Percentiles rank a stretch among this genome's conserved stretches.
These are phyloP conservation scores for Hura crepitans DNA, from an alignment of 441 rosid genomes.

Conservation along the genomic window DNA sequence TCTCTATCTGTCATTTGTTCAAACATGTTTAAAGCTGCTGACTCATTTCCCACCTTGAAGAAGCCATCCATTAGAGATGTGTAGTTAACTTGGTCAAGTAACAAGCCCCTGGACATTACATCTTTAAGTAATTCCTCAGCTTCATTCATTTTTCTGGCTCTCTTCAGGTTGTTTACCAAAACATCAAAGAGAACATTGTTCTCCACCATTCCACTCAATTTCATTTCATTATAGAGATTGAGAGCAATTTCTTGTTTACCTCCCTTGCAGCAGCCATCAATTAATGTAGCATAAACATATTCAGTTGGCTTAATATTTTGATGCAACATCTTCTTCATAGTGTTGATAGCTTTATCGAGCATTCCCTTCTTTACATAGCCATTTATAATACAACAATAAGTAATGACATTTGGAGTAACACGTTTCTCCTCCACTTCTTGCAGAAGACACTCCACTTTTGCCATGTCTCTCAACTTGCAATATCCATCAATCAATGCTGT, in stretches of 20 bases:
- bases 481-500: constrained; percentile 67
- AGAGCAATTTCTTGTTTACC: constrained; percentile 53
- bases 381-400: constrained; percentile 65
- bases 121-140: constrained; percentile 45
- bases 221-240: constrained; percentile 65
- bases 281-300: constrained; percentile 51
- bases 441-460: constrained; percentile 44
- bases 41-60: constrained; percentile 69
- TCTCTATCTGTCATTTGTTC: constrained; percentile 67
- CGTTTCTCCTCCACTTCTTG: constrained; percentile 57
- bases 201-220: constrained; percentile 50
- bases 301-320: constrained; percentile 50
- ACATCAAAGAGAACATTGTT: constrained; percentile 59
- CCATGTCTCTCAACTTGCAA: constrained; percentile 71
- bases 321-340: constrained; percentile 55
- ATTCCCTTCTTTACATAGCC: constrained; percentile 70
- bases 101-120: constrained; percentile 52
- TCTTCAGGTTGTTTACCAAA: constrained; percentile 61
- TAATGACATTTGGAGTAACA: constrained; percentile 49
- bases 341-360: constrained; percentile 56
- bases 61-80: constrained; percentile 91
- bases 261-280: constrained; percentile 72
- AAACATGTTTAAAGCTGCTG: constrained; percentile 57
- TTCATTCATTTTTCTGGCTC: constrained; percentile 55
- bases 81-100: constrained; percentile 70